phyloP scores from a whole-genome alignment of 495 filamentous ascomycete genomes.

The Apiosordaria backusii region DNA sequence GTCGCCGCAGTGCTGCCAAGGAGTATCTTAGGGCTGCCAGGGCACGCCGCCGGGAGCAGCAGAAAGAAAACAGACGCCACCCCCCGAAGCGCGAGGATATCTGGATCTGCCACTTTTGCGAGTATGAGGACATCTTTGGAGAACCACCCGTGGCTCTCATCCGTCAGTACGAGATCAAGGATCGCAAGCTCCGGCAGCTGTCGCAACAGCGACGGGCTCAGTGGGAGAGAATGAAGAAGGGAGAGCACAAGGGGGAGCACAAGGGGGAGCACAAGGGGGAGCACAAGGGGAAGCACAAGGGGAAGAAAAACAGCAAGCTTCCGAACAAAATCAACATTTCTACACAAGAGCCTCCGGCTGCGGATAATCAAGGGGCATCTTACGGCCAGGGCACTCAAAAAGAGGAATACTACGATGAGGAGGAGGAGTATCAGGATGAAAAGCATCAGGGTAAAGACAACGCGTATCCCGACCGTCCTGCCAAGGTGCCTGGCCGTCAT shows the following conservation, averaged over 20 bases:
- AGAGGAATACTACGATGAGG: constrained; percentile 39
- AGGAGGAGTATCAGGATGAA: constrained; percentile 38
- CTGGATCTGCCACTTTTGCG: constrained; percentile 94
- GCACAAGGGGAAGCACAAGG: constrained; percentile 72
- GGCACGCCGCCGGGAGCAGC: constrained; percentile 39
- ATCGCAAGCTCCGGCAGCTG: constrained; percentile 75
- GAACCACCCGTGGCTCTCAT: constrained; percentile 78
- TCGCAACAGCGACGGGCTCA: constrained; percentile 78
- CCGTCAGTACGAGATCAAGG: constrained; percentile 90
- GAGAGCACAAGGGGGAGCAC: no score
- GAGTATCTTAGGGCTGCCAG: constrained; percentile 31
- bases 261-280: constrained; percentile 73
- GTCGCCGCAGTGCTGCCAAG: constrained; percentile 22
- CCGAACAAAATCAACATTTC: constrained; percentile 54
- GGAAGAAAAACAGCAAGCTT: constrained; percentile 62
- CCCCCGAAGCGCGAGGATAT: constrained; percentile 70
- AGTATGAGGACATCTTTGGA: constrained; percentile 85
- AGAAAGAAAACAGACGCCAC: constrained; percentile 67
- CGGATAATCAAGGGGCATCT: constrained; percentile 24
- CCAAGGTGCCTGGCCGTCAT: constrained; percentile 26
- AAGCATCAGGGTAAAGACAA: constrained; percentile 35
- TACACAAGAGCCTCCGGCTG: constrained; percentile 23
- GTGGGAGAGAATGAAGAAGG: constrained; percentile 93
- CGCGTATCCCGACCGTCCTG: constrained; percentile 33
- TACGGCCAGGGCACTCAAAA: constrained; percentile 27